A percentile compares a stretch with the other conserved stretches of the same genome.
These are phyloP conservation scores for Prunus mume DNA, from an alignment of 306 rosid genomes.

Conservation along the genomic window DNA sequence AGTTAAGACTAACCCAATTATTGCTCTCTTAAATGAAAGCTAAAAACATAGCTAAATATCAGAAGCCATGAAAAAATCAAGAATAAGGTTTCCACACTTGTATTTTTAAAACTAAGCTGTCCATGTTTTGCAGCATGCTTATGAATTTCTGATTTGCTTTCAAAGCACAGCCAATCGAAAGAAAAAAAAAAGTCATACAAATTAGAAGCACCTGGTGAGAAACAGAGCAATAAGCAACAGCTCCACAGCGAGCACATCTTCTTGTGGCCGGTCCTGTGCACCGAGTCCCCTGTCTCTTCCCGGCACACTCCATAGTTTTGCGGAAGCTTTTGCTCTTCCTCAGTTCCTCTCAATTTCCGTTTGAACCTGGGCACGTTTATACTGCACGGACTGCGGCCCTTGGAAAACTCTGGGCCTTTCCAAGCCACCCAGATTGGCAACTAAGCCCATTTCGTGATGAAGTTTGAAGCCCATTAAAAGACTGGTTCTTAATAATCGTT, in stretches of 20 bases:
- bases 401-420: neutral
- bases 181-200: neutral
- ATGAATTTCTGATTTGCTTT: neutral
- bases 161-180: neutral
- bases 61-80: neutral
- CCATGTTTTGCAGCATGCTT: neutral
- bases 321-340: neutral
- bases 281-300: conserved; percentile 59
- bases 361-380: neutral
- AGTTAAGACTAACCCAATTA: conserved; percentile 11
- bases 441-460: neutral
- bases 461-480: neutral
- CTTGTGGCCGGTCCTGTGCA: conserved; percentile 60
- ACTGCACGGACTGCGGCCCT: neutral
- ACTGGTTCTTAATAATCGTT: too few species aligned
- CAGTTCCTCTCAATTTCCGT: neutral
- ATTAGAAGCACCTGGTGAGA: conserved; percentile 62
- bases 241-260: conserved; percentile 71
- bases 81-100: neutral
- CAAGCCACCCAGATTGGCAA: neutral
- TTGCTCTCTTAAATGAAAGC: neutral
- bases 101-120: neutral
- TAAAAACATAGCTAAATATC: neutral
- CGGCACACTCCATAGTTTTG: conserved; percentile 75
- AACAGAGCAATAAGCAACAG: conserved; percentile 78